These are phyloP conservation scores for Mariannaea elegans DNA, from an alignment of 2,329 filamentous ascomycete genomes.

Conservation along the genomic window DNA sequence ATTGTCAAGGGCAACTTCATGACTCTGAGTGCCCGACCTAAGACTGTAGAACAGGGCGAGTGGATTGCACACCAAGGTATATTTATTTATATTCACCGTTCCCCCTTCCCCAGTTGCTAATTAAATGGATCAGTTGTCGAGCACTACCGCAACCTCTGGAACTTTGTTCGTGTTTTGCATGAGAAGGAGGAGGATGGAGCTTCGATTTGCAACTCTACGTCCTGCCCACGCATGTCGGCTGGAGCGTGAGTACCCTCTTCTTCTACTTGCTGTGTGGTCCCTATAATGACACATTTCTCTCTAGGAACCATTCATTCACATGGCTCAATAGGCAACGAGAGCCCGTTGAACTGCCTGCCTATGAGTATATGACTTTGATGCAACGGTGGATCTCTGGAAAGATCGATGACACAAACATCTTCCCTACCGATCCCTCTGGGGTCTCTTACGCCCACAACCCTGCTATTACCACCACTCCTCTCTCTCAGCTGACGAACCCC, in stretches of 20 bases:
- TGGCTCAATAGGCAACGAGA: conserved; percentile 91
- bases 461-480: conserved; percentile 64
- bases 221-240: conserved; percentile 93
- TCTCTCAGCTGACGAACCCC: conserved; percentile 69
- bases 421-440: conserved; percentile 83
- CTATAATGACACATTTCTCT: conserved; percentile 1
- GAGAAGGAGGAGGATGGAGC: conserved; percentile 82
- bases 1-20: conserved; percentile 98
- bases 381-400: conserved; percentile 98
- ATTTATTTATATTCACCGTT: conserved; percentile 3
- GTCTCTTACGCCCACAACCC: conserved; percentile 73
- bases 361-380: conserved; percentile 93
- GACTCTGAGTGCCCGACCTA: conserved; percentile 93
- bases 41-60: conserved; percentile 92
- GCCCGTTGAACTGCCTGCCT: conserved; percentile 90
- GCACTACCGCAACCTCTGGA: conserved; percentile 88
- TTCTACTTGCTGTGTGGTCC: conserved; percentile 8
- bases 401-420: conserved; percentile 88
- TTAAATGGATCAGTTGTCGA: conserved; percentile 75
- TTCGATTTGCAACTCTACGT: conserved; percentile 84
- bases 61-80: conserved; percentile 95
- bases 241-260: conserved; percentile 74
- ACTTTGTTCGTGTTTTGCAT: conserved; percentile 88
- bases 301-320: conserved; percentile 92
- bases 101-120: not conserved